Conservation (phyloP, 2,329 filamentous ascomycete species). For the Onygenales sp. region DNA sequence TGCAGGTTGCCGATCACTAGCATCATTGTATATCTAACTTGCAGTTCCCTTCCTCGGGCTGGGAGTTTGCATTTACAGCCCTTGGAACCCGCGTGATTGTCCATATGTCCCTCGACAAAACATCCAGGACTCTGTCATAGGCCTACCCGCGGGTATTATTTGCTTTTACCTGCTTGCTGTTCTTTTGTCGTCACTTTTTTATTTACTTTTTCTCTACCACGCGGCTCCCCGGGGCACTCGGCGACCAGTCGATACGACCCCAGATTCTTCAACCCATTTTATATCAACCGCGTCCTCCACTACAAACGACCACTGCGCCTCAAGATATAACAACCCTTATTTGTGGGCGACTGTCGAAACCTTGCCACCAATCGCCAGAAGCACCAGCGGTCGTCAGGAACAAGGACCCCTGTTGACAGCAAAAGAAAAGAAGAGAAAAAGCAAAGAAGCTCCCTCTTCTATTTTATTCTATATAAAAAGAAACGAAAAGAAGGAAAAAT, state of each 20-base stretch:
- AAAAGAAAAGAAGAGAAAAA: constrained; percentile 5
- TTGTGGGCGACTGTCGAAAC: not conserved
- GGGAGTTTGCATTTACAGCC: not conserved
- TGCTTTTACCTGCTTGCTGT: no score
- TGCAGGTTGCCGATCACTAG: not conserved
- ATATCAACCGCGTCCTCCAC: no score
- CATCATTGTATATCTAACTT: constrained; percentile 1
- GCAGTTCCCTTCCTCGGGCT: not conserved
- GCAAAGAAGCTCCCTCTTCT: not conserved
- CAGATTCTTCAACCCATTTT: no score
- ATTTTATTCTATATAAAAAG: not conserved
- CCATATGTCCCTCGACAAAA: not conserved
- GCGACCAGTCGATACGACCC: no score
- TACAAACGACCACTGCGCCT: not conserved
- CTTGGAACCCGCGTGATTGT: not conserved
- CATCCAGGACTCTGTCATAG: not conserved
- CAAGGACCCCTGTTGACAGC: not conserved
- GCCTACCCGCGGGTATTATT: not conserved
- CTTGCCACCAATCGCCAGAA: not conserved
- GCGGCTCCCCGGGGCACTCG: no score
- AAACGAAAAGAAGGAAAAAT: constrained; percentile 1
- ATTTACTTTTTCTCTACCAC: no score
- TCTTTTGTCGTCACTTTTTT: no score
- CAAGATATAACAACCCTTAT: not conserved
- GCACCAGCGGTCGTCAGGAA: not conserved